Base-by-base conservation (phyloP, 2,329 filamentous ascomycete genomes). In the Nemania bipapillata region DNA sequence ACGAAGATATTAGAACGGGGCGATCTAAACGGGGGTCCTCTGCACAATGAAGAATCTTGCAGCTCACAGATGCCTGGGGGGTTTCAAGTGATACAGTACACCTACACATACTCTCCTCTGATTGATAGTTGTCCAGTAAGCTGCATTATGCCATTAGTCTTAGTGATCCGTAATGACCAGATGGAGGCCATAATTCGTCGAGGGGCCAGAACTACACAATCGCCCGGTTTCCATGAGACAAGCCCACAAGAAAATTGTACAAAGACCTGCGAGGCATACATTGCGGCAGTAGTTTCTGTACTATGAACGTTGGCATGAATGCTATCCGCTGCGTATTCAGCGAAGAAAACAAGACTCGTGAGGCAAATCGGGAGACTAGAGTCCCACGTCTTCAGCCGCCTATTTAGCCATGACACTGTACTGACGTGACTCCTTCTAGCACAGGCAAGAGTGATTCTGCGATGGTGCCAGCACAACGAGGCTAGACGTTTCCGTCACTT, bases 401-500 rank as follows among this genome's bases (percentile, higher is more conserved):
- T 77, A 1, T 68, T 64, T 17, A 70, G 74, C 40, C 74, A 78
- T 30, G 71, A 76, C 22, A 62, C 76, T 28, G 74, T 77, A 4
- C 67, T 79, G 20, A 74, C 76, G 0, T 79, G 75, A 26, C 74
- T 77, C 1, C 71, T n/a, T n/a, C 76, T 0, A 72, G 74, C 1
- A 68, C 49, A 40, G 76, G 77, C 1, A 77, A 76, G 55, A 71
- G 70, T 0, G 65, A 72, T 4, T 76, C 77, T 2, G 73, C 74
- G 7, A 70, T n/a, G n/a, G n/a, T n/a, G n/a, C 58, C 11, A 75
- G 75, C 9, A 72, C 74, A 2, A 70, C 70, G 7, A 71, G 77
- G 37, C 59, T 78, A 22, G 42, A 73, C 69, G 0, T 79, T 78
- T 32, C 73, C 9, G 70, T 55, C 24, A 70, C 77, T 57, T 52